phyloP scores from a whole-genome alignment of 2,329 filamentous ascomycete genomes.

The Aspergillus arachidicola region DNA sequence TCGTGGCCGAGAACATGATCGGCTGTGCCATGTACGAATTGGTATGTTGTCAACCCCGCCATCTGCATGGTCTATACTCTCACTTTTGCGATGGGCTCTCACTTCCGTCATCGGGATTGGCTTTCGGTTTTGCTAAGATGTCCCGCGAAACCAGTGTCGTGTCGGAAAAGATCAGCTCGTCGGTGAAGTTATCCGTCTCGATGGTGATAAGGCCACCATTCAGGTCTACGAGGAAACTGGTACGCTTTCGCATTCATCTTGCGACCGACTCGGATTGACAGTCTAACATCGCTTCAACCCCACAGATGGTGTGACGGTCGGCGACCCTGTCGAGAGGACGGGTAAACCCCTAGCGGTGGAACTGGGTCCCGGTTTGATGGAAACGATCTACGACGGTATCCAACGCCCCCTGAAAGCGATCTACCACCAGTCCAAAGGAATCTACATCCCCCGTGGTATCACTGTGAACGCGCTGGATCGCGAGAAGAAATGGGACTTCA shows the following conservation, averaged over 20 bases:
- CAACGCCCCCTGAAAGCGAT: constrained; percentile 92
- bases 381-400: constrained; percentile 99
- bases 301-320: constrained; percentile 84
- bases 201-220: constrained; percentile 91
- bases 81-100: not conserved
- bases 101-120: not conserved
- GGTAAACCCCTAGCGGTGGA: constrained; percentile 97
- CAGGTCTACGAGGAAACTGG: constrained; percentile 99
- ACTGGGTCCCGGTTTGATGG: constrained; percentile 93
- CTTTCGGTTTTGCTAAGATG: not conserved
- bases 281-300: constrained; percentile 11
- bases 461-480: constrained; percentile 84
- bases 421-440: constrained; percentile 74
- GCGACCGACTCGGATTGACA: constrained; percentile 12
- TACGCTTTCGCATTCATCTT: constrained; percentile 40
- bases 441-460: constrained; percentile 97
- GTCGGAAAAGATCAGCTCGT: constrained; percentile 91
- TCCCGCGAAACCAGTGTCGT: constrained; percentile 65
- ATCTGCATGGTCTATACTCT: not conserved
- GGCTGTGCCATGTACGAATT: constrained; percentile 99
- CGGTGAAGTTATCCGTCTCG: constrained; percentile 98
- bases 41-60: constrained; percentile 54
- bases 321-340: constrained; percentile 86
- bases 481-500: constrained; percentile 95
- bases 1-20: constrained; percentile 97